Percentiles rank a stretch among this genome's conserved stretches.
These are phyloP conservation scores for Dacryopinax spathularia DNA, from an alignment of 768 basidiomycete genomes.

Conservation along the genomic window DNA sequence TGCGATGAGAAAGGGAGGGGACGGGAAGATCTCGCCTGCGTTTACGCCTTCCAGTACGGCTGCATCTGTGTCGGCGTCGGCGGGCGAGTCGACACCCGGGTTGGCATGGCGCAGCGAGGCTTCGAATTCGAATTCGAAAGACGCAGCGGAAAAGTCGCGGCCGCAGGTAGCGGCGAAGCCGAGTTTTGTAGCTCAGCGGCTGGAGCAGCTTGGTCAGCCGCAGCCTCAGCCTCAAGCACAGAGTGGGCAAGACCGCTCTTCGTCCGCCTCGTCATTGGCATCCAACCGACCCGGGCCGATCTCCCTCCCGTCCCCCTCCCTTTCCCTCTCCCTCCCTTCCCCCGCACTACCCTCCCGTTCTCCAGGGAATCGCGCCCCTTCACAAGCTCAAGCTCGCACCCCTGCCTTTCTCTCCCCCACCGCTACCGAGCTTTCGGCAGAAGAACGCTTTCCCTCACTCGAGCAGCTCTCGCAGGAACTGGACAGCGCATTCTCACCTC, in stretches of 20 bases:
- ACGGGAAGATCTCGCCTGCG: slow-evolving; percentile 1
- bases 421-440: slow-evolving; percentile 33
- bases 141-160: neutral
- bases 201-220: slow-evolving; percentile 1
- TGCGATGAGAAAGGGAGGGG: neutral
- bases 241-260: slow-evolving; percentile 2
- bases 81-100: too few species aligned
- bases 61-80: neutral
- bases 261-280: neutral
- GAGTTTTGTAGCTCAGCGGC: slow-evolving; percentile 5
- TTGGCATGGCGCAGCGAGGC: too few species aligned
- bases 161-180: slow-evolving; percentile 1
- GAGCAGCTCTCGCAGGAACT: slow-evolving; percentile 51
- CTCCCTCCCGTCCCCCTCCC: neutral
- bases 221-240: neutral
- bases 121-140: neutral
- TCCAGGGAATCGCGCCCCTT: neutral
- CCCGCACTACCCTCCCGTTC: neutral
- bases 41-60: neutral
- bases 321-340: neutral
- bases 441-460: slow-evolving; percentile 73
- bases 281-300: neutral
- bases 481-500: neutral
- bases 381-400: slow-evolving; percentile 11
- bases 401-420: slow-evolving; percentile 12